phyloP scores from a whole-genome alignment of 2,329 filamentous ascomycete genomes.

The Phaeosphaeria sp. region DNA sequence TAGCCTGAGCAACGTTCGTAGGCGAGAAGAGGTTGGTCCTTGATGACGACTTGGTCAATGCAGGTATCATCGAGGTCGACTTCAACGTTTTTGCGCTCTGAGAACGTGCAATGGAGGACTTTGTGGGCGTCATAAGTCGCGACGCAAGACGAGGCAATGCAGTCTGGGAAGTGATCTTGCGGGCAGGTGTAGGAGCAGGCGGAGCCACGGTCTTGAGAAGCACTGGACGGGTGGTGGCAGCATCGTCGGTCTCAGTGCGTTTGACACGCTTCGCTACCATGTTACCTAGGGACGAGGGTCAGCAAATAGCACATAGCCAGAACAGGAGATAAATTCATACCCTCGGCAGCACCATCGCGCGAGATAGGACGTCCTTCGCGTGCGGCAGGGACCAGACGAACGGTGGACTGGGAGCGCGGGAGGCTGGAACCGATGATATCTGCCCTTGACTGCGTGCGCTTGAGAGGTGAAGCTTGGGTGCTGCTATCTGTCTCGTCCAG shows the following conservation, averaged over 20 bases:
- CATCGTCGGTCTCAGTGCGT: constrained; percentile 71
- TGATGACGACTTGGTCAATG: constrained; percentile 59
- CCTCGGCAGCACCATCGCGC: constrained; percentile 28
- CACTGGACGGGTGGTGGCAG: constrained; percentile 68
- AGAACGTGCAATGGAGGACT: constrained; percentile 71
- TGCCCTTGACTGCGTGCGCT: constrained; percentile 64
- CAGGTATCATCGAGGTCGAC: constrained; percentile 60
- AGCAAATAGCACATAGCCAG: background rate
- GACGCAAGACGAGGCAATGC: constrained; percentile 57
- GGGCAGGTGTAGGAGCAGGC: constrained; percentile 28
- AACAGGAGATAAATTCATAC: background rate
- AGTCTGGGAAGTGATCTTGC: constrained; percentile 42
- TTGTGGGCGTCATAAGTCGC: constrained; percentile 76
- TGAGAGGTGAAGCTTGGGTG: constrained; percentile 52
- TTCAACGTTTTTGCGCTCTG: constrained; percentile 59
- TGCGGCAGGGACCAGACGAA: constrained; percentile 34
- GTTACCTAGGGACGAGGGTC: constrained; percentile 14
- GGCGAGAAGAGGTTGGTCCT: constrained; percentile 57
- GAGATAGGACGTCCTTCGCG: constrained; percentile 33
- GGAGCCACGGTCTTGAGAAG: constrained; percentile 49
- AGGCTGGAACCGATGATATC: constrained; percentile 60
- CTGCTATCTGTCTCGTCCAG: constrained; percentile 65
- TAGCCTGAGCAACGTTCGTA: constrained; percentile 37
- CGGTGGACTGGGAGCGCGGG: constrained; percentile 46
- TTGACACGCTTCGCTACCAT: constrained; percentile 73